These are phyloP conservation scores for Vaccinium corymbosum DNA, from an alignment of 148 eudicot species.

Conservation along the genomic window DNA sequence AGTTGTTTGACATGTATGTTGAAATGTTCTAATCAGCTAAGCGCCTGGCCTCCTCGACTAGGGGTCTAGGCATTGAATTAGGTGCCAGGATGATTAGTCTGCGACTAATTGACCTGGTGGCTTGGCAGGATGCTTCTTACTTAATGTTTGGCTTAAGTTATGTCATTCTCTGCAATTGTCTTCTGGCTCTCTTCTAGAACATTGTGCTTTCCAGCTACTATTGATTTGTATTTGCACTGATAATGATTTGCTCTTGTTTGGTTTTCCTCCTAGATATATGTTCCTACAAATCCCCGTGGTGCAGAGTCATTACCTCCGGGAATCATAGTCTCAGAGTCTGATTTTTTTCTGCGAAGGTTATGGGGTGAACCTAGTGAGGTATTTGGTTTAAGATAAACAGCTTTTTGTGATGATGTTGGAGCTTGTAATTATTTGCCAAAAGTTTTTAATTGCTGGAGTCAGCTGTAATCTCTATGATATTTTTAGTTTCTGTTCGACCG, in stretches of 20 bases:
- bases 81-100: no score
- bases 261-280: slow-evolving; percentile 58
- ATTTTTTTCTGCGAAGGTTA: slow-evolving; percentile 80
- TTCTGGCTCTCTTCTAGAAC: background rate
- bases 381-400: slow-evolving; percentile 20
- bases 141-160: background rate
- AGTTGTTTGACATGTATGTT: background rate
- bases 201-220: background rate
- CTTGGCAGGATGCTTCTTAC: background rate
- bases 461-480: background rate
- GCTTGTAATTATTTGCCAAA: background rate
- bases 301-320: slow-evolving; percentile 95
- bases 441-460: background rate
- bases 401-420: background rate
- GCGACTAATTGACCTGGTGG: no score
- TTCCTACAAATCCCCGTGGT: slow-evolving; percentile 92
- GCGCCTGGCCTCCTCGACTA: no score
- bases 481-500: background rate
- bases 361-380: slow-evolving; percentile 98
- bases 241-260: background rate
- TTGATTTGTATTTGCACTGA: background rate
- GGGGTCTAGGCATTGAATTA: no score
- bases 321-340: slow-evolving; percentile 80
- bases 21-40: no score
- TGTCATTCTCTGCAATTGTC: background rate